Conservation (phyloP, 768 basidiomycete species). For the Clitopilus hobsonii region DNA sequence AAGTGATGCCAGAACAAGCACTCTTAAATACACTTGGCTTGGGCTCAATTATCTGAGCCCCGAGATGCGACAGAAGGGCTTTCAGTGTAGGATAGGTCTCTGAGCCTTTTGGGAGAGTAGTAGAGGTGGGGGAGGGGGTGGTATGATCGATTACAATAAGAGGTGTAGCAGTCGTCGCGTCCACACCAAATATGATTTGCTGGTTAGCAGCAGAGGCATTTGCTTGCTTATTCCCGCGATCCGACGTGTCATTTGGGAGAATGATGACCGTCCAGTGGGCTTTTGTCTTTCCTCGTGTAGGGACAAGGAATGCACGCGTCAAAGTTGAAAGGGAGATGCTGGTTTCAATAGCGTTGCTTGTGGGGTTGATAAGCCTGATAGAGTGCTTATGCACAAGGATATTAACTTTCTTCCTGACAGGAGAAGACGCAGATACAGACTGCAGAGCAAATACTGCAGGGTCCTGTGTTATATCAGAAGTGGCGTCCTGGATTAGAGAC, state of each 20-base stretch:
- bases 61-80: slow-evolving; percentile 47
- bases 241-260: slow-evolving; percentile 50
- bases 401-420: slow-evolving; percentile 73
- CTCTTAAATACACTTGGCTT: slow-evolving; percentile 51
- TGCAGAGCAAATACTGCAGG: slow-evolving; percentile 55
- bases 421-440: slow-evolving; percentile 64
- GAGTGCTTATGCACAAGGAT: slow-evolving; percentile 49
- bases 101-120: slow-evolving; percentile 42
- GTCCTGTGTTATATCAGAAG: slow-evolving; percentile 25
- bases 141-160: slow-evolving; percentile 39
- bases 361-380: slow-evolving; percentile 49
- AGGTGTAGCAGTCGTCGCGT: slow-evolving; percentile 44
- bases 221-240: slow-evolving; percentile 31
- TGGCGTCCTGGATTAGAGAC: slow-evolving; percentile 11
- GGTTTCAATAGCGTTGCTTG: slow-evolving; percentile 43
- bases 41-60: slow-evolving; percentile 41
- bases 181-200: slow-evolving; percentile 70
- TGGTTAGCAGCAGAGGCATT: slow-evolving; percentile 30
- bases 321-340: slow-evolving; percentile 45
- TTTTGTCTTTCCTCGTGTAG: slow-evolving; percentile 69
- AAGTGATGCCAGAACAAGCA: slow-evolving; percentile 33
- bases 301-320: slow-evolving; percentile 63
- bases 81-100: slow-evolving; percentile 46
- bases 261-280: slow-evolving; percentile 73
- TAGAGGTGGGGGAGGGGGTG: slow-evolving; percentile 19